Percentiles rank a stretch among this genome's conserved stretches.
Conservation (phyloP, 2,329 filamentous ascomycete genomes). For the Phaeoacremonium minimum region DNA sequence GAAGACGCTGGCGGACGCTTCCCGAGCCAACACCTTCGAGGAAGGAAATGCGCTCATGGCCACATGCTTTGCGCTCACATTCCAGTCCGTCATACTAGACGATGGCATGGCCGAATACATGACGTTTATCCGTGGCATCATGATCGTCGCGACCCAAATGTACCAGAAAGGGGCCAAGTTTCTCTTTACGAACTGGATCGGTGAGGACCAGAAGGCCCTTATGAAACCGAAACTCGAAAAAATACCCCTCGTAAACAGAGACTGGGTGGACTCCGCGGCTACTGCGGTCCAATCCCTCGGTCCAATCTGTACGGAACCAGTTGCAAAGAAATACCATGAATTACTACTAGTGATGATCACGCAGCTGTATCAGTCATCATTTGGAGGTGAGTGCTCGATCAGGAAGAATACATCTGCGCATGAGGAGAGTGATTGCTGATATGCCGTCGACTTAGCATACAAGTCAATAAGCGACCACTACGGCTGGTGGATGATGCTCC, state of each 20-base stretch:
- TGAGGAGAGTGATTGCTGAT: not conserved
- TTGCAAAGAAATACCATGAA: slow-evolving; percentile 42
- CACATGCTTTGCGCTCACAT: slow-evolving; percentile 55
- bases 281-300: slow-evolving; percentile 34
- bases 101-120: slow-evolving; percentile 58
- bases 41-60: slow-evolving; percentile 57
- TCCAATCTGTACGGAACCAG: slow-evolving; percentile 33
- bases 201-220: slow-evolving; percentile 31
- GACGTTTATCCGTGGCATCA: slow-evolving; percentile 54
- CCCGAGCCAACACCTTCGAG: slow-evolving; percentile 36
- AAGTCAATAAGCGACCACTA: slow-evolving; percentile 45
- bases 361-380: slow-evolving; percentile 48
- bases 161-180: slow-evolving; percentile 41
- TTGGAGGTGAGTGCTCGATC: slow-evolving; percentile 48
- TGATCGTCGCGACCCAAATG: slow-evolving; percentile 52
- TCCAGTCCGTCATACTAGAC: slow-evolving; percentile 52
- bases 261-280: slow-evolving; percentile 42
- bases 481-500: slow-evolving; percentile 54
- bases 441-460: slow-evolving; percentile 34
- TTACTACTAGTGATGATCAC: slow-evolving; percentile 41
- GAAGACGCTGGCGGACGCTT: slow-evolving; percentile 39
- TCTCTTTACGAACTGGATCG: slow-evolving; percentile 43
- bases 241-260: slow-evolving; percentile 38
- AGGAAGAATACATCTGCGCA: no score
- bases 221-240: slow-evolving; percentile 40